phyloP scores from a whole-genome alignment of 768 basidiomycete genomes.

The Phlebiopsis gigantea region DNA sequence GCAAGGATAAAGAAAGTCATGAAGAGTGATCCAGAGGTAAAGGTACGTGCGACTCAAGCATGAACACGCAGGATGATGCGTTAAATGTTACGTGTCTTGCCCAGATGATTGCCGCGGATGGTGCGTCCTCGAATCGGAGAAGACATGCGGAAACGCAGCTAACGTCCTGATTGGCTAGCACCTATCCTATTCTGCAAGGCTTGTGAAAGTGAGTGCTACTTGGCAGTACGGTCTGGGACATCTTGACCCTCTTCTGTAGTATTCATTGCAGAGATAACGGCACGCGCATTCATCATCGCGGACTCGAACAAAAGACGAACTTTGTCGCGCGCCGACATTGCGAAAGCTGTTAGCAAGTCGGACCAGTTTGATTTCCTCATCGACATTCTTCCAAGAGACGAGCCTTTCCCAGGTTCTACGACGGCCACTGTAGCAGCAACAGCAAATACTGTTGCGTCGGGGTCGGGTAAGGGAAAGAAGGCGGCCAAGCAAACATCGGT shows the following conservation, averaged over 20 bases:
- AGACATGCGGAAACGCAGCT: background rate
- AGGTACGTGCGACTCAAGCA: slow-evolving; percentile 48
- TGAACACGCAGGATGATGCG: background rate
- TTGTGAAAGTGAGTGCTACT: slow-evolving; percentile 81
- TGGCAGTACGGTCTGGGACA: background rate
- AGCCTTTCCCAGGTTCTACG: slow-evolving; percentile 26
- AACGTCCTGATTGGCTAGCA: slow-evolving; percentile 37
- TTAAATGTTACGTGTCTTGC: slow-evolving; percentile 4
- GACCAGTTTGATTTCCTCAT: slow-evolving; percentile 98
- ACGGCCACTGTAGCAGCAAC: slow-evolving; percentile 10
- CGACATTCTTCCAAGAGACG: slow-evolving; percentile 90
- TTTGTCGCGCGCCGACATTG: slow-evolving; percentile 88
- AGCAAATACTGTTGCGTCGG: slow-evolving; percentile 7
- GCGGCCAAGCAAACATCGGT: slow-evolving; percentile 10
- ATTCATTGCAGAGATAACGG: slow-evolving; percentile 96
- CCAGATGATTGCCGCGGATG: slow-evolving; percentile 98
- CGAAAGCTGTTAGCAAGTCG: slow-evolving; percentile 84
- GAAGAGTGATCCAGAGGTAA: slow-evolving; percentile 97
- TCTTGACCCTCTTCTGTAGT: slow-evolving; percentile 41
- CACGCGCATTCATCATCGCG: slow-evolving; percentile 91
- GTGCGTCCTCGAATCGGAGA: slow-evolving; percentile 33
- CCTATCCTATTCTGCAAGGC: slow-evolving; percentile 97
- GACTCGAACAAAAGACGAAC: slow-evolving; percentile 97
- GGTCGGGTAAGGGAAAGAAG: slow-evolving; percentile 20
- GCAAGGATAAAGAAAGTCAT: slow-evolving; percentile 99